Evolutionary conservation across 257 asterid genomes (phyloP).

Genomic region (Solanum corneliomulleri): DNA sequence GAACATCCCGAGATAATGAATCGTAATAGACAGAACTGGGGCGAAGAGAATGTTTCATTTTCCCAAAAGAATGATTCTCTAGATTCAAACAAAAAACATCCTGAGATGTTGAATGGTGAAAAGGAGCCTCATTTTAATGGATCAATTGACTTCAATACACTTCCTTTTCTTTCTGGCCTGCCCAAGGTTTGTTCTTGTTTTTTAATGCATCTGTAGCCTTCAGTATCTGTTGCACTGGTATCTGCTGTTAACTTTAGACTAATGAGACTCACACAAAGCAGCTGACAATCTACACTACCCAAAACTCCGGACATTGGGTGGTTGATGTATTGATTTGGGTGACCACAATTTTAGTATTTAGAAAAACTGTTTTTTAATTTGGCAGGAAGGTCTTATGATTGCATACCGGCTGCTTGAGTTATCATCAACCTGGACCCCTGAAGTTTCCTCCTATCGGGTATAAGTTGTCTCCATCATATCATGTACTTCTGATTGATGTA

Average conservation of each 20-base stretch:
- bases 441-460: conserved; percentile 70
- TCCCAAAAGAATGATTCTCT: neutral
- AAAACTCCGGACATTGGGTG: neutral
- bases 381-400: conserved; percentile 80
- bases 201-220: neutral
- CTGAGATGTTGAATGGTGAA: conserved; percentile 16
- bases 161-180: conserved; percentile 50
- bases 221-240: neutral
- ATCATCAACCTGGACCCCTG: conserved; percentile 94
- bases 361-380: neutral
- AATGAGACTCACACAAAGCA: neutral
- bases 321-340: neutral
- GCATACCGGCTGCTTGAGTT: conserved; percentile 74
- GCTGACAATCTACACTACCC: neutral
- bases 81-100: conserved; percentile 14
- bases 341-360: neutral
- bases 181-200: conserved; percentile 49
- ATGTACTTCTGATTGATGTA: neutral
- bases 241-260: neutral
- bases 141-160: conserved; percentile 52
- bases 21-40: neutral
- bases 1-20: conserved; percentile 18
- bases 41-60: neutral
- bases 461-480: conserved; percentile 1
- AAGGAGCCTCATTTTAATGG: conserved; percentile 20